Percentiles rank a stretch among this genome's conserved stretches.
Evolutionary conservation across 257 asterid species (phyloP).

Genomic region (Coffea canephora): DNA sequence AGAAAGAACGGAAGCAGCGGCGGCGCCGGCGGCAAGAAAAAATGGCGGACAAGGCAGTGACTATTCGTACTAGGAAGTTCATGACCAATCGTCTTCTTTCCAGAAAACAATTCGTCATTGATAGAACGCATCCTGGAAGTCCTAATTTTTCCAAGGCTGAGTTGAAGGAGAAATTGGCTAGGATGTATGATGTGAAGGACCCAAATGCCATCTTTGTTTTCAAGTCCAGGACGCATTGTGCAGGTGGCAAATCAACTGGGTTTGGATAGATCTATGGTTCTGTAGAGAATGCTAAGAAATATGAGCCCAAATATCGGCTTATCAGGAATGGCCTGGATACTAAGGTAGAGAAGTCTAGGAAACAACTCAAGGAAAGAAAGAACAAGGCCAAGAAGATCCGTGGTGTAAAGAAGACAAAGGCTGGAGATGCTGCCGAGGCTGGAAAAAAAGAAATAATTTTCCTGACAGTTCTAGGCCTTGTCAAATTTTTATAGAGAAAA

Average conservation of each 20-base stretch:
- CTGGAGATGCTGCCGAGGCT: slow-evolving; percentile 73
- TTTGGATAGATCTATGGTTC: slow-evolving; percentile 63
- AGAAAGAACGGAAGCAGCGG: background rate
- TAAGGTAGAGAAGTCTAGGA: slow-evolving; percentile 18
- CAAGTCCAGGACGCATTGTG: slow-evolving; percentile 94
- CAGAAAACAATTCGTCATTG: slow-evolving; percentile 52
- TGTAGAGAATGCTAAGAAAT: slow-evolving; percentile 87
- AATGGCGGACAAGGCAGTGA: slow-evolving; percentile 36
- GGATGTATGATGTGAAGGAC: slow-evolving; percentile 81
- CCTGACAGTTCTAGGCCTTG: background rate
- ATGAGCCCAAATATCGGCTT: slow-evolving; percentile 85
- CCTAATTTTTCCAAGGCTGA: slow-evolving; percentile 86
- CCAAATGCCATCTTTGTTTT: slow-evolving; percentile 79
- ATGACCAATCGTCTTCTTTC: slow-evolving; percentile 34
- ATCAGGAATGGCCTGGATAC: slow-evolving; percentile 39
- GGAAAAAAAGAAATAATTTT: slow-evolving; percentile 65
- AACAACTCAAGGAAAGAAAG: slow-evolving; percentile 60
- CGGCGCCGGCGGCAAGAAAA: background rate
- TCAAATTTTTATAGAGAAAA: slow-evolving; percentile 11
- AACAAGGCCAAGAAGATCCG: slow-evolving; percentile 86
- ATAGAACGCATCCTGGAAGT: slow-evolving; percentile 88
- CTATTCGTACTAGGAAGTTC: slow-evolving; percentile 32
- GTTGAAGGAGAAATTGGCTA: slow-evolving; percentile 71
- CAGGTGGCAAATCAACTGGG: slow-evolving; percentile 47
- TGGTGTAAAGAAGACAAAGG: slow-evolving; percentile 92